phyloP scores from a whole-genome alignment of 768 basidiomycete species.

The Lactarius indigo region DNA sequence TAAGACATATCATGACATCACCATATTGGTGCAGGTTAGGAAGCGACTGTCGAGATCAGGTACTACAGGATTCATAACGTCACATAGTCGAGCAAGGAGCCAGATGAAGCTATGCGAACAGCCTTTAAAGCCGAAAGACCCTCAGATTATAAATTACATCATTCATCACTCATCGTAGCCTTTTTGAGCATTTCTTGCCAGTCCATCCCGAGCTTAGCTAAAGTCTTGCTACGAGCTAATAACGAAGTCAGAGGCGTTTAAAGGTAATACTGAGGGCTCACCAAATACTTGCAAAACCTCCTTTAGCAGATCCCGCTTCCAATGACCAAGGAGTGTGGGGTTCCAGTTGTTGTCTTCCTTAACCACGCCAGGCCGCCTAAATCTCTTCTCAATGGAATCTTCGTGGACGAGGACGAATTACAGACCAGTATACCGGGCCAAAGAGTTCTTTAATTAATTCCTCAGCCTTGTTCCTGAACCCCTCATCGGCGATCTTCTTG shows the following conservation, averaged over 20 bases:
- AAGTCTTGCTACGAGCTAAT: constrained; percentile 67
- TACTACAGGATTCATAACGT: neutral
- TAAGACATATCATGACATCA: too few relatives aligned
- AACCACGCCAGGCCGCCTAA: constrained; percentile 62
- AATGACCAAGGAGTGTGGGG: constrained; percentile 62
- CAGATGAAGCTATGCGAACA: neutral
- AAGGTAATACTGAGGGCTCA: constrained; percentile 29
- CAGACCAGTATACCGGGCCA: constrained; percentile 88
- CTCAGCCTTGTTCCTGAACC: constrained; percentile 82
- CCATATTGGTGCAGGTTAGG: neutral
- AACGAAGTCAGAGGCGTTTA: neutral
- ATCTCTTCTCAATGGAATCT: constrained; percentile 6
- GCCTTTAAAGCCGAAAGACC: neutral
- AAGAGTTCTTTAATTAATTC: constrained; percentile 88
- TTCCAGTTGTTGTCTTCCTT: constrained; percentile 64
- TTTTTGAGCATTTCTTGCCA: constrained; percentile 82
- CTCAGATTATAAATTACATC: neutral
- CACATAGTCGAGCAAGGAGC: neutral
- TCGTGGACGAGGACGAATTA: constrained; percentile 20
- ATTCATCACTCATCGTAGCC: constrained; percentile 32
- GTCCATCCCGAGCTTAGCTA: constrained; percentile 70
- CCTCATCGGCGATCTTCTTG: constrained; percentile 85
- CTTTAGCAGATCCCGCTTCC: constrained; percentile 78
- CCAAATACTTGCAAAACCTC: constrained; percentile 80
- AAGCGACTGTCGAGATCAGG: neutral